phyloP scores from a whole-genome alignment of 768 basidiomycete species.

The Crucibulum laeve region DNA sequence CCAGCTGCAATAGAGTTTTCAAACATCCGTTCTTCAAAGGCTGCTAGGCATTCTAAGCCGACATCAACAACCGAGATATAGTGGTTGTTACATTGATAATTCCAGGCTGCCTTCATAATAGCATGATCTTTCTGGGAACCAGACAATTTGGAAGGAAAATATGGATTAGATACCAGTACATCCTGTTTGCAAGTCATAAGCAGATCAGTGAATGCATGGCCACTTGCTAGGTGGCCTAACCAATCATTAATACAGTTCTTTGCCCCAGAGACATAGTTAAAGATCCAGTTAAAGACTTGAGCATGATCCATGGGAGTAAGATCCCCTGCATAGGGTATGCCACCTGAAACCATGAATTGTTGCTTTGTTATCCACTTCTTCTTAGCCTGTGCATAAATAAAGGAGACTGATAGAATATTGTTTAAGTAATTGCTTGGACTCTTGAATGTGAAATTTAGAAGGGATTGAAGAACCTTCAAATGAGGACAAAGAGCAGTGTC shows the following conservation, averaged over 20 bases:
- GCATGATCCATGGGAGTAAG: neutral
- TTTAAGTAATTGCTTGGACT: neutral
- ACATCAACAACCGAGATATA: neutral
- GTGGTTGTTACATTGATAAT: neutral
- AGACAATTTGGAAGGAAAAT: neutral
- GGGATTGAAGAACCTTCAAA: neutral
- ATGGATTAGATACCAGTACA: neutral
- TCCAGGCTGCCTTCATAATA: neutral
- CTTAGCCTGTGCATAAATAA: neutral
- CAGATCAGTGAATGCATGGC: neutral
- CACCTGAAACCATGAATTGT: neutral
- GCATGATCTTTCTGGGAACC: neutral
- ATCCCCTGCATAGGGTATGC: neutral
- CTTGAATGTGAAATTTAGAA: too few species aligned
- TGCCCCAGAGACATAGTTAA: neutral
- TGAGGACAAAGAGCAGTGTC: neutral
- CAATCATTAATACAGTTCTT: neutral
- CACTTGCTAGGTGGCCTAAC: neutral
- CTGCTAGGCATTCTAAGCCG: neutral
- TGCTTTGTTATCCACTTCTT: neutral
- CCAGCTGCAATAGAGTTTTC: constrained; percentile 11
- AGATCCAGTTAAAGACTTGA: neutral
- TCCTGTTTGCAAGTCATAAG: neutral
- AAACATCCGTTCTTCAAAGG: neutral
- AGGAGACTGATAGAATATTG: neutral